Evolutionary conservation across 2,329 filamentous ascomycete genomes (phyloP), one percentile per base, ranked within the genome.

Genomic region (Microascus cirrosus): DNA sequence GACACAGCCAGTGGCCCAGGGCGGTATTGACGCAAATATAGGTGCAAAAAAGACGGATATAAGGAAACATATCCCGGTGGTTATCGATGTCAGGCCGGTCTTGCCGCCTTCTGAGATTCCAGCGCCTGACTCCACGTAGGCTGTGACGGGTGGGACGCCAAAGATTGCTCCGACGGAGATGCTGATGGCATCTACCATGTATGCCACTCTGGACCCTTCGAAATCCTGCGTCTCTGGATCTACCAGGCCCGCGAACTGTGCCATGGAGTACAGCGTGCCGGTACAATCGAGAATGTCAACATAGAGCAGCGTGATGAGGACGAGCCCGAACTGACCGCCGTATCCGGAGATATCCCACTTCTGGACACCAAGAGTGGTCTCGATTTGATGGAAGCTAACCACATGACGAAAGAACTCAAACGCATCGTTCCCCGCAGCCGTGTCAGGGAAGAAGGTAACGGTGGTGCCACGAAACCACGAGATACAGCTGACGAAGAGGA

Each of bases 361-460:
- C 66, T 90, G 87, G 1, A 85, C 89, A 39, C 77, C 80, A 13
- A 95, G 77, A 3, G 82, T 85, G 53, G 81, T 79, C 60, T 78
- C 68, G 67, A 95, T 95, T 6, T 83, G 80, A 67, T 92, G 89
- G 75, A 95, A 94, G 25, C 85, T 84, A 48, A 93, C 90, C 1
- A 95, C 88, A 68, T 90, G 81, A 70, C 89, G 90, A 81, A 95
- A 95, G 72, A 95, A 95, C 64, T 91, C 77, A 70, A 94, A 95
- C 45, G 75, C 75, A 65, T 79, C 78, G 68, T 92, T 77, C 45
- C 90, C 90, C 2, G 85, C 69, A 0, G 76, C 63, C 0, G 82
- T 89, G 65, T 92, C 77, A 0, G 90, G 89, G 73, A 95, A 95
- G 70, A 87, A 90, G 6, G 90, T 93, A 59, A 95, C 85, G 0